Percentiles rank a stretch among this genome's conserved stretches.
Evolutionary conservation across 75 land plant genomes (phyloP).

Genomic region (Sequoia sempervirens): DNA sequence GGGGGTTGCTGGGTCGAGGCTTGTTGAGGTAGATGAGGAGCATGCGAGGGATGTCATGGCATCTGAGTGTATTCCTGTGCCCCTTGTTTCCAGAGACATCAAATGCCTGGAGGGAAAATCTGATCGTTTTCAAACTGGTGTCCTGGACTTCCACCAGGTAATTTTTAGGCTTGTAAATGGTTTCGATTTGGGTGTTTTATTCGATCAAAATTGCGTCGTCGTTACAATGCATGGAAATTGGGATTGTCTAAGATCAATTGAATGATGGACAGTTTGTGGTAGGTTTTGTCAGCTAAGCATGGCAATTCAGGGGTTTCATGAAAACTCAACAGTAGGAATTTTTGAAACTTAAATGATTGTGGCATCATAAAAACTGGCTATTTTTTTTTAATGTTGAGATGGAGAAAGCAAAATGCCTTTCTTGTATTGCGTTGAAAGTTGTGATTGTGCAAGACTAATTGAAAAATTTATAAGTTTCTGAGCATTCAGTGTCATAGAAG

Average conservation of each 20-base stretch:
- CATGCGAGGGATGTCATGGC: constrained; percentile 37
- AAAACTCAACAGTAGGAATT: not conserved
- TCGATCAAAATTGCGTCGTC: not conserved
- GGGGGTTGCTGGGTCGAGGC: constrained; percentile 50
- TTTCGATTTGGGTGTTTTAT: not conserved
- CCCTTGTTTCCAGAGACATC: constrained; percentile 43
- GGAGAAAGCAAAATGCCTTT: not conserved
- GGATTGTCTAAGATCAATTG: not conserved
- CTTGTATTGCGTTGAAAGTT: not conserved
- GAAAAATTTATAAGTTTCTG: not conserved
- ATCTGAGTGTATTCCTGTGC: constrained; percentile 16
- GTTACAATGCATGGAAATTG: not conserved
- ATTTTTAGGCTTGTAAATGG: not conserved
- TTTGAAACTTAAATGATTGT: not conserved
- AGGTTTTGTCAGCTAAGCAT: not conserved
- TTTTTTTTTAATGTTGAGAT: not conserved
- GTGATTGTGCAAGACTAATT: not conserved
- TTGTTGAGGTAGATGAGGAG: constrained; percentile 50
- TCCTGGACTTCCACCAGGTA: constrained; percentile 51
- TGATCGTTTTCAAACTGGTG: constrained; percentile 14
- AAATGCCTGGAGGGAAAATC: constrained; percentile 8
- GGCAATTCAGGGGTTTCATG: not conserved
- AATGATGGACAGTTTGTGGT: not conserved
- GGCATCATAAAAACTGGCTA: not conserved
- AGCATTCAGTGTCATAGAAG: not conserved